Base-by-base conservation (phyloP, 1,284 basidiomycete genomes). In the Wolfiporia cocos region DNA sequence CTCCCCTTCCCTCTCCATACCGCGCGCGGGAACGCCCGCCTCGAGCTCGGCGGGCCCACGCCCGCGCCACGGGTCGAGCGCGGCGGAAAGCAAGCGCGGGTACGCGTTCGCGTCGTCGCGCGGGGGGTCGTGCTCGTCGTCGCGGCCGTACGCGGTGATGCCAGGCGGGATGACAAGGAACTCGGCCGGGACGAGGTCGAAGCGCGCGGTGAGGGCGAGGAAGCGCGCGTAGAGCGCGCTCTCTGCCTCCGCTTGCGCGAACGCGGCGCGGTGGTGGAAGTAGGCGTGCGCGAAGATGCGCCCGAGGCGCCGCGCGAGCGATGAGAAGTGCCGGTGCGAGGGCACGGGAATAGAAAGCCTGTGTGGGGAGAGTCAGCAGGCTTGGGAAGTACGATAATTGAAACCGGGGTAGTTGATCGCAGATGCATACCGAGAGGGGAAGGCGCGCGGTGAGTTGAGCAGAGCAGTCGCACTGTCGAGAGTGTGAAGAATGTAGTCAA, bases 241-340 rank as follows among this genome's bases (percentile, higher is more conserved):
- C 62, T 97, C 92, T 2, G 84, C 87, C 64, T 95, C 92, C 33
- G 88, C 88, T 54, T 88, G 83, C 52, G 91, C 83, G 55, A 94
- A 97, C 0, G 83, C 78, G 56, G 95, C 93, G 44, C 88, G 83
- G 63, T 98, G 92, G 60, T 92, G 89, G 67, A 86, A 92, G 68
- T 91, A 95, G 1, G 93, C 92, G 63, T 99, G 95, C 0, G 90
- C 90, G 60, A 99, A 98, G 54, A 97, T 93, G 36, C 95, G 81
- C 5, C 92, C 92, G 2, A 98, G 78, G 9, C 95, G 81, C 0
- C 92, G 76, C 3, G 90, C 86, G 17, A 94, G 81, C 12, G 88
- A 87, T 31, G 86, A 78, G 62, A 97, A 94, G 63, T 96, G 90
- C 17, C 90, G 78, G 43, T 87, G 73, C 0, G 91, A 94, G 2